These are phyloP conservation scores for Mycena alexandri DNA, from an alignment of 768 basidiomycete genomes.

Conservation along the genomic window DNA sequence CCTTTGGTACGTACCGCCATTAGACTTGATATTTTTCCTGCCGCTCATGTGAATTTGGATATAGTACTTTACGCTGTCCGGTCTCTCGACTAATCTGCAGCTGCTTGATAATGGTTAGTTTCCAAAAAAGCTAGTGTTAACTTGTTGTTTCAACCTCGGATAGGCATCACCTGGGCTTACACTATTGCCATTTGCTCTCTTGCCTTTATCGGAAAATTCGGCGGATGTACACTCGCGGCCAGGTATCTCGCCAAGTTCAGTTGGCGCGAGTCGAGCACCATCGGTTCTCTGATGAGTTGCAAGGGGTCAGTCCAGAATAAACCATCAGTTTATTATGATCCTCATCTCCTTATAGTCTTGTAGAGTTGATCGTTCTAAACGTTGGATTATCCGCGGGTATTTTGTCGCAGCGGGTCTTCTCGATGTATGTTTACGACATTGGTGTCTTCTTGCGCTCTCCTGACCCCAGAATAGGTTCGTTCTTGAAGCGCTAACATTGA, in stretches of 20 bases:
- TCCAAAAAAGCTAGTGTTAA: no score
- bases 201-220: slow-evolving; percentile 91
- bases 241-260: slow-evolving; percentile 75
- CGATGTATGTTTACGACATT: slow-evolving; percentile 63
- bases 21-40: background rate
- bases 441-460: background rate
- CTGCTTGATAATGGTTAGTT: slow-evolving; percentile 78
- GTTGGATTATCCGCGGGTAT: slow-evolving; percentile 89
- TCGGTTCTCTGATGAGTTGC: slow-evolving; percentile 95
- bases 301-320: slow-evolving; percentile 74
- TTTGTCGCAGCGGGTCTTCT: slow-evolving; percentile 79
- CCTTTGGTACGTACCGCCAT: slow-evolving; percentile 72
- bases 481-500: slow-evolving; percentile 83
- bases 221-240: slow-evolving; percentile 83
- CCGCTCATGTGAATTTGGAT: slow-evolving; percentile 42
- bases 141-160: background rate
- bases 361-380: slow-evolving; percentile 96
- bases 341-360: slow-evolving; percentile 61
- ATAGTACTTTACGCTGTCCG: slow-evolving; percentile 94
- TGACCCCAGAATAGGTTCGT: slow-evolving; percentile 64
- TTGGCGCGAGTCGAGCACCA: slow-evolving; percentile 84
- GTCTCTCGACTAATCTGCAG: slow-evolving; percentile 89
- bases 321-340: background rate
- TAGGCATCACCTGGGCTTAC: slow-evolving; percentile 89
- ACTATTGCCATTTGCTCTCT: slow-evolving; percentile 82